phyloP scores from a whole-genome alignment of 352 stramenopile species.

The Globisporangium polare region DNA sequence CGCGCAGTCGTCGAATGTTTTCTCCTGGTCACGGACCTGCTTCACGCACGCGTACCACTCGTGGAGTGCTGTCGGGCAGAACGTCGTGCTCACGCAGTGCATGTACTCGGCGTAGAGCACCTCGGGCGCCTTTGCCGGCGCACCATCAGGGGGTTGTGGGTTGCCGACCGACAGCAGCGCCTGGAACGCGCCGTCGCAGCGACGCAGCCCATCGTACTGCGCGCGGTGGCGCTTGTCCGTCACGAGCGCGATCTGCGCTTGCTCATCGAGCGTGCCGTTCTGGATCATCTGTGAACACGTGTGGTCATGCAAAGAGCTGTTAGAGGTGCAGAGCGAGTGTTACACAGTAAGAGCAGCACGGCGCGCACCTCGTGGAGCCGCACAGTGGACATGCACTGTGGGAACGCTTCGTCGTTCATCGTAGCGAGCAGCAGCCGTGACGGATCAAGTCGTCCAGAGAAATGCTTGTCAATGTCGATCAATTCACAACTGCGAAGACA shows the following conservation, averaged over 20 bases:
- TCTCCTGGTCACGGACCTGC: constrained; percentile 32
- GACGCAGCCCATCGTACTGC: constrained; percentile 46
- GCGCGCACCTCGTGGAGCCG: constrained; percentile 57
- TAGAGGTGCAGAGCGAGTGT: background rate
- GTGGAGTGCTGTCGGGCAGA: constrained; percentile 48
- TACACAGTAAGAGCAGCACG: background rate
- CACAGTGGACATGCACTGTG: constrained; percentile 55
- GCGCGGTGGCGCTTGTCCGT: constrained; percentile 28
- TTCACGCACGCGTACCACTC: constrained; percentile 54
- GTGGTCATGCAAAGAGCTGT: background rate
- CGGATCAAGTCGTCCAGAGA: background rate
- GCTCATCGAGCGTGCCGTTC: constrained; percentile 33
- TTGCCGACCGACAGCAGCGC: constrained; percentile 34
- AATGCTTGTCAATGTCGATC: background rate
- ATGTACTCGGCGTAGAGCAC: constrained; percentile 66
- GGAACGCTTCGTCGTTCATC: constrained; percentile 41
- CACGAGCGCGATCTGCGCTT: constrained; percentile 38
- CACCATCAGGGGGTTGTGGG: constrained; percentile 4
- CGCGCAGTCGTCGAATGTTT: constrained; percentile 40
- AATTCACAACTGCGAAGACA: background rate
- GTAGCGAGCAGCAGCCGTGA: background rate
- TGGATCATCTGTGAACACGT: constrained; percentile 36
- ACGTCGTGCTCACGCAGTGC: constrained; percentile 42
- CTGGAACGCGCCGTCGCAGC: constrained; percentile 50
- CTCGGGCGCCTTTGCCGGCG: constrained; percentile 26